phyloP scores from a whole-genome alignment of 139 green algal species.

The Astrephomene gubernaculifera region DNA sequence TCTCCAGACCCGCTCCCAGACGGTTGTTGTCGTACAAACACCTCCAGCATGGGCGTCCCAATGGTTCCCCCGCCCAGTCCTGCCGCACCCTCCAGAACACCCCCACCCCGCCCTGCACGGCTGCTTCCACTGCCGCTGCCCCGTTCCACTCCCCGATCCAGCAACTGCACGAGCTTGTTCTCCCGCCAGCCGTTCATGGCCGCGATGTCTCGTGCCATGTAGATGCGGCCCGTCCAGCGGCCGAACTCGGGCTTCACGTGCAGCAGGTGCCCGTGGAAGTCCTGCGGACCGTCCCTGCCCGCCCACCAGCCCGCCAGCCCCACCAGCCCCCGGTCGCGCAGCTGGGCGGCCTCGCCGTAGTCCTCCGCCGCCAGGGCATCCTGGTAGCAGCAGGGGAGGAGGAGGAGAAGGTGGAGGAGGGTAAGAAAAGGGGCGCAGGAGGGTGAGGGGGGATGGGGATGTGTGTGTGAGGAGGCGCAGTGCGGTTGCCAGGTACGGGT shows the following conservation, averaged over 20 bases:
- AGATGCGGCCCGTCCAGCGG: conserved; percentile 68
- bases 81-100: neutral
- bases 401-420: neutral
- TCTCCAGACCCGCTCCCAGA: neutral
- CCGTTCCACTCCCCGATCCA: conserved; percentile 6
- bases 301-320: conserved; percentile 86
- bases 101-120: neutral
- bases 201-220: conserved; percentile 69
- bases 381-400: neutral
- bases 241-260: conserved; percentile 66
- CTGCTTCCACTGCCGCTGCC: neutral
- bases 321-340: conserved; percentile 72
- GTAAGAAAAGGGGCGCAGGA: too few species aligned
- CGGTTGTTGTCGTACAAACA: conserved; percentile 65
- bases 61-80: conserved; percentile 31
- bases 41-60: conserved; percentile 73
- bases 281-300: conserved; percentile 60
- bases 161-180: conserved; percentile 24
- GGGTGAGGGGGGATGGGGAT: too few species aligned
- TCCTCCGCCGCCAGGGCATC: conserved; percentile 65
- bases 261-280: conserved; percentile 83
- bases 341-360: conserved; percentile 72
- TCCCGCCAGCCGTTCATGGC: conserved; percentile 53
- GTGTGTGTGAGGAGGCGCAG: too few species aligned
- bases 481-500: too few species aligned